phyloP scores from a whole-genome alignment of 768 basidiomycete species.

The Kwoniella dejecticola region DNA sequence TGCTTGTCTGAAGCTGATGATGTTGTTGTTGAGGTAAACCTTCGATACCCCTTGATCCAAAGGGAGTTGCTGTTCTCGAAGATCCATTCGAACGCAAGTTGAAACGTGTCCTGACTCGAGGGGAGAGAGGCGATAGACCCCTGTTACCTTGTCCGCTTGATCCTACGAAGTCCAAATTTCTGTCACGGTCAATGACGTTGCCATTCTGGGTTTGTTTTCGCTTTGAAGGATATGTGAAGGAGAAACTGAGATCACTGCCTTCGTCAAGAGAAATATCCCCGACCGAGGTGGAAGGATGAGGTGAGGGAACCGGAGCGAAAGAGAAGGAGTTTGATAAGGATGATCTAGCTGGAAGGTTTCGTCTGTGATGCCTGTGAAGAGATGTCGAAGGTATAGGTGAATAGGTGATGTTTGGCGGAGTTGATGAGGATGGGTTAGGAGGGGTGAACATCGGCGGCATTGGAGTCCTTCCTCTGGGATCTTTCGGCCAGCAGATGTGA shows the following conservation, averaged over 20 bases:
- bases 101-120: constrained; percentile 21
- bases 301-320: constrained; percentile 16
- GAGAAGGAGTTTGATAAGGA: constrained; percentile 44
- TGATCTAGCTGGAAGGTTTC: constrained; percentile 31
- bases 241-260: constrained; percentile 18
- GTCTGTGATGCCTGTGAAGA: constrained; percentile 9
- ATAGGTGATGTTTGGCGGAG: constrained; percentile 15
- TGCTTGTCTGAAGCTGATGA: neutral
- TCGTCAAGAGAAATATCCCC: constrained; percentile 18
- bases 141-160: constrained; percentile 37
- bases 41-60: constrained; percentile 6
- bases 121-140: constrained; percentile 43
- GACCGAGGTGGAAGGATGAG: neutral
- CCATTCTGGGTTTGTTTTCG: neutral
- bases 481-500: neutral
- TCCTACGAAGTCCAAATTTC: constrained; percentile 8
- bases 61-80: constrained; percentile 5
- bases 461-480: no score
- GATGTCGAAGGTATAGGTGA: constrained; percentile 24
- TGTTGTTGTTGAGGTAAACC: neutral
- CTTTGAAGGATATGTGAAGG: constrained; percentile 29
- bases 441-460: constrained; percentile 41
- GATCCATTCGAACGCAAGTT: constrained; percentile 7
- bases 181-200: no score
- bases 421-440: constrained; percentile 29